phyloP scores from a whole-genome alignment of 371 early-diverging fungal species.

The Lichtheimia ramosa region DNA sequence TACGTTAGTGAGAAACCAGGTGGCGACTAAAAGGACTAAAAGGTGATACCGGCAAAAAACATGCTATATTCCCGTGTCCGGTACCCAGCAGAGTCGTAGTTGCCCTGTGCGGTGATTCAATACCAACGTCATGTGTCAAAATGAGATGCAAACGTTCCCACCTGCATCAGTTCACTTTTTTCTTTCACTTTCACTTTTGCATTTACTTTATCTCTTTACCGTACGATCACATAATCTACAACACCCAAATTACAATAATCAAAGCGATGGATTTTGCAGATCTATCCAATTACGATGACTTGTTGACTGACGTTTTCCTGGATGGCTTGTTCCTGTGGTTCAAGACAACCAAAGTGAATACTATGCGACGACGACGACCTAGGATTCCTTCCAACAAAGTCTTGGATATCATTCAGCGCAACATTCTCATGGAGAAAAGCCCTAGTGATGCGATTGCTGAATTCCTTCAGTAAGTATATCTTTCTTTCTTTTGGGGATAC shows the following conservation, averaged over 20 bases:
- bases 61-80: no score
- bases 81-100: no score
- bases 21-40: no score
- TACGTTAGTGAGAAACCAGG: no score
- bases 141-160: not conserved
- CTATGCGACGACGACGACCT: slow-evolving; percentile 35
- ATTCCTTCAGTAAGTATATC: slow-evolving; percentile 19
- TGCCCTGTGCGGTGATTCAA: slow-evolving; percentile 1
- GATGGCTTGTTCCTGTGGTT: slow-evolving; percentile 71
- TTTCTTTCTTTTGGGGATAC: not conserved
- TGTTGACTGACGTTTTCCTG: slow-evolving; percentile 69
- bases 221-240: not conserved
- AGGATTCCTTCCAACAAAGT: slow-evolving; percentile 37
- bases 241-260: slow-evolving; percentile 2
- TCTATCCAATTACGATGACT: slow-evolving; percentile 70
- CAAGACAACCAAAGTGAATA: slow-evolving; percentile 60
- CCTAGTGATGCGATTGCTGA: slow-evolving; percentile 42
- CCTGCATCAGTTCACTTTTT: slow-evolving; percentile 1
- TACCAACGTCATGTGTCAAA: slow-evolving; percentile 1
- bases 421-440: slow-evolving; percentile 41
- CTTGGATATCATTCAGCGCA: slow-evolving; percentile 53
- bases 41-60: no score
- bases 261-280: slow-evolving; percentile 41
- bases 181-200: slow-evolving; percentile 1
- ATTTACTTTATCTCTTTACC: not conserved